Conservation (phyloP, 192 early-diverging fungal genomes). For the Obelidium mucronatum region DNA sequence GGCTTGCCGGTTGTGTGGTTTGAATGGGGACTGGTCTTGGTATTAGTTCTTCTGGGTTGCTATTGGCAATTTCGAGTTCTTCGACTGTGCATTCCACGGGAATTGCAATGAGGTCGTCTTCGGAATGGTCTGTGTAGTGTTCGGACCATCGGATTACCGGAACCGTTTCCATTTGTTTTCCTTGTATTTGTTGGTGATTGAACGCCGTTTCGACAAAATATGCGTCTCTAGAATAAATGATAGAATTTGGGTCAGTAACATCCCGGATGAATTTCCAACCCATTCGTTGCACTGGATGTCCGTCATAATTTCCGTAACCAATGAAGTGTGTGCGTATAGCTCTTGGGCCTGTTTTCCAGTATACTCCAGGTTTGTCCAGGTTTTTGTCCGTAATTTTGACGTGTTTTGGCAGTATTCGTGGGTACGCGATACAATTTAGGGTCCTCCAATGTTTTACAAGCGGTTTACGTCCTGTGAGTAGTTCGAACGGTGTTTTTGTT, state of each 20-base stretch:
- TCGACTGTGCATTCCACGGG: too few relatives aligned
- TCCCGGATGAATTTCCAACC: not conserved
- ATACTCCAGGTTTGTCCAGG: not conserved
- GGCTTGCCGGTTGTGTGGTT: too few relatives aligned
- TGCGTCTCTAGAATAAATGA: not conserved
- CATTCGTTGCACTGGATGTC: not conserved
- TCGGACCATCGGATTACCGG: not conserved
- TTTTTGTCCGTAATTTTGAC: not conserved
- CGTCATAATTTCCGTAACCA: not conserved
- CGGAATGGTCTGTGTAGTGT: not conserved
- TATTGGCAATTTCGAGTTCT: too few relatives aligned
- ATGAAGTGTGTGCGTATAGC: not conserved
- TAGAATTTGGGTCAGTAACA: not conserved
- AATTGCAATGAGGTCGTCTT: not conserved
- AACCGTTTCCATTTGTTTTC: not conserved
- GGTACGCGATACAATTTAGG: not conserved
- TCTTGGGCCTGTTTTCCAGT: not conserved
- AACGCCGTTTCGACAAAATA: not conserved
- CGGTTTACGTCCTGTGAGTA: not conserved
- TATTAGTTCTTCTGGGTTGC: too few relatives aligned
- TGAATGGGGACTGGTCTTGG: too few relatives aligned
- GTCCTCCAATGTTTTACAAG: not conserved
- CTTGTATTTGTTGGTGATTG: not conserved
- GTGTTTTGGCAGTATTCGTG: not conserved
- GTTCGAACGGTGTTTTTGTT: not conserved